Evolutionary conservation across 805 yeast genomes (phyloP).

Genomic region (Schwanniomyces pseudopolymorphus): DNA sequence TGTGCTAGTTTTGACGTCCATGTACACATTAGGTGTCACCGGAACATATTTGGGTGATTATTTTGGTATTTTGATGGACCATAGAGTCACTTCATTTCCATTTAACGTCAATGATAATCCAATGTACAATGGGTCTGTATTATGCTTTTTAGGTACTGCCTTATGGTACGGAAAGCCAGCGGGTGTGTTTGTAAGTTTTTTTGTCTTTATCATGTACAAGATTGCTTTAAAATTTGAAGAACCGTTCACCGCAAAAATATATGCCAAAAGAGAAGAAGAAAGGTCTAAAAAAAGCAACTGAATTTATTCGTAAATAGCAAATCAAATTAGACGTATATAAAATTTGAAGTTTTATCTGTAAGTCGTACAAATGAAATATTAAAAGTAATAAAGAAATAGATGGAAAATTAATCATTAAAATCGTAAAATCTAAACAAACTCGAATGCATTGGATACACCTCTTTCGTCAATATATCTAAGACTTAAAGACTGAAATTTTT

Average conservation of each 20-base stretch:
- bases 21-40: constrained; percentile 91
- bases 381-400: neutral
- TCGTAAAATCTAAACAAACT: constrained; percentile 18
- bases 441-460: constrained; percentile 32
- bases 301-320: neutral
- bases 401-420: neutral
- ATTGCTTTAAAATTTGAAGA: constrained; percentile 89
- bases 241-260: constrained; percentile 91
- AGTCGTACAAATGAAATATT: neutral
- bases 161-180: constrained; percentile 87
- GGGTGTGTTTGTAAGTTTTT: constrained; percentile 68
- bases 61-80: constrained; percentile 91
- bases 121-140: constrained; percentile 92
- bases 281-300: constrained; percentile 8
- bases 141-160: constrained; percentile 89
- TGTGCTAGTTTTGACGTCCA: constrained; percentile 74
- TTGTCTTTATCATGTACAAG: constrained; percentile 79
- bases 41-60: constrained; percentile 98
- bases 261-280: constrained; percentile 64
- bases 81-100: constrained; percentile 89
- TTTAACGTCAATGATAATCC: constrained; percentile 90
- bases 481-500: constrained; percentile 75
- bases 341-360: neutral
- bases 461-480: constrained; percentile 53
- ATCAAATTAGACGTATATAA: neutral